Evolutionary conservation across 345 rosid genomes (phyloP).

Genomic region (Triadica sebifera): DNA sequence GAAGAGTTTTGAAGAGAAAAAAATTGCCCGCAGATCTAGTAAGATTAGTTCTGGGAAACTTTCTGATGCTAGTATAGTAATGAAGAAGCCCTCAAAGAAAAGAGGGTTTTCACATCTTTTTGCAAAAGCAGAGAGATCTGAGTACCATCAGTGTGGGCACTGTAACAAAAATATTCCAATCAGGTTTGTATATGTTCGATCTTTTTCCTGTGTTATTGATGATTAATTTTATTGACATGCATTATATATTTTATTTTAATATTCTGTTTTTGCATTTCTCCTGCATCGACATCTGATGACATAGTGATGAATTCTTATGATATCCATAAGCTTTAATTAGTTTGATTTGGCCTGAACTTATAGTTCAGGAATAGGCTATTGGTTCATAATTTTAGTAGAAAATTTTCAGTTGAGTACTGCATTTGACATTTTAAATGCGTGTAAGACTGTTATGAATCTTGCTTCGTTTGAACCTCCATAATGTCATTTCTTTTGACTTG

Average conservation of each 20-base stretch:
- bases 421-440: background rate
- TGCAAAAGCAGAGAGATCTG: constrained; percentile 68
- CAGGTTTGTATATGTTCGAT: constrained; percentile 40
- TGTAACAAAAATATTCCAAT: constrained; percentile 69
- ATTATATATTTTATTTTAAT: too few species aligned
- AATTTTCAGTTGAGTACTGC: background rate
- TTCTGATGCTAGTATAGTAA: constrained; percentile 31
- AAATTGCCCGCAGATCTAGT: constrained; percentile 54
- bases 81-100: constrained; percentile 39
- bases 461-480: background rate
- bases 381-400: background rate
- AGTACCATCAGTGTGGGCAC: constrained; percentile 65
- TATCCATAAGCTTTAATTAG: background rate
- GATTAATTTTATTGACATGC: background rate
- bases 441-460: background rate
- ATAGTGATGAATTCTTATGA: background rate
- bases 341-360: background rate
- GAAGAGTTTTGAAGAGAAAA: constrained; percentile 93
- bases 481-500: background rate
- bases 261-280: background rate
- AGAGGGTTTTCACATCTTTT: constrained; percentile 76
- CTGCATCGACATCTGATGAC: background rate
- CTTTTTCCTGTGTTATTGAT: background rate
- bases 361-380: background rate
- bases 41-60: constrained; percentile 43